A percentile compares a stretch with the other conserved stretches of the same genome.
These are phyloP conservation scores for Graphilbum ipis-grandicollis DNA, from an alignment of 2,329 filamentous ascomycete species.

Conservation along the genomic window DNA sequence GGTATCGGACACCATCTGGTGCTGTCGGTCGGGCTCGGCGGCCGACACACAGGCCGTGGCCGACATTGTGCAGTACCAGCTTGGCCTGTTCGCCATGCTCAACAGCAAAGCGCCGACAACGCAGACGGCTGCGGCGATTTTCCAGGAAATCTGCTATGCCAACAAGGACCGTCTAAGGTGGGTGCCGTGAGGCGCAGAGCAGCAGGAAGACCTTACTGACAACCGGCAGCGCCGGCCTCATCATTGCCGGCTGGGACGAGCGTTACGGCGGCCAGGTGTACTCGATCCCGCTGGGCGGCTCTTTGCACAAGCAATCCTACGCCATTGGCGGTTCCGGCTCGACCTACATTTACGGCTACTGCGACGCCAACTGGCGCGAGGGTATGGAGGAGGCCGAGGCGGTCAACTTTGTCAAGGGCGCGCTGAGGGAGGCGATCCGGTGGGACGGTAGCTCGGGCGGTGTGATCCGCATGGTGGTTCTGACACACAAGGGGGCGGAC, in stretches of 20 bases:
- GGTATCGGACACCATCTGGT: constrained; percentile 99
- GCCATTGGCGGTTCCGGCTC: constrained; percentile 92
- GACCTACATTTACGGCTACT: constrained; percentile 99
- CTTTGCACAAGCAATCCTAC: constrained; percentile 92
- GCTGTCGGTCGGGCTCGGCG: constrained; percentile 91
- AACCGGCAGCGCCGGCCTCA: constrained; percentile 66
- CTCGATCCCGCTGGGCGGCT: constrained; percentile 89
- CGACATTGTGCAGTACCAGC: constrained; percentile 93
- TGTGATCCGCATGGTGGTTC: constrained; percentile 93
- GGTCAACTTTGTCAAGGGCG: constrained; percentile 80
- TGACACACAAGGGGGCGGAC: constrained; percentile 78
- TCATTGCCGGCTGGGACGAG: constrained; percentile 96
- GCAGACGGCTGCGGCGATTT: constrained; percentile 85
- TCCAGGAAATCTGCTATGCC: constrained; percentile 94
- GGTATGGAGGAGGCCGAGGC: constrained; percentile 86
- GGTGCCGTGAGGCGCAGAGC: constrained; percentile 12
- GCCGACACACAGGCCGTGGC: constrained; percentile 96
- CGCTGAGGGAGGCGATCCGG: constrained; percentile 88
- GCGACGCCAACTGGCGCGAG: constrained; percentile 89
- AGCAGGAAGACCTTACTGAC: not conserved
- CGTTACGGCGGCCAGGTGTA: constrained; percentile 94
- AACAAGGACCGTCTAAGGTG: constrained; percentile 92
- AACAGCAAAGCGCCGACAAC: constrained; percentile 86
- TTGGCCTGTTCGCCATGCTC: constrained; percentile 78
- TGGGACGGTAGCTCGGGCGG: constrained; percentile 98